These are phyloP conservation scores for Russula vinacea DNA, from an alignment of 768 basidiomycete species.

Conservation along the genomic window DNA sequence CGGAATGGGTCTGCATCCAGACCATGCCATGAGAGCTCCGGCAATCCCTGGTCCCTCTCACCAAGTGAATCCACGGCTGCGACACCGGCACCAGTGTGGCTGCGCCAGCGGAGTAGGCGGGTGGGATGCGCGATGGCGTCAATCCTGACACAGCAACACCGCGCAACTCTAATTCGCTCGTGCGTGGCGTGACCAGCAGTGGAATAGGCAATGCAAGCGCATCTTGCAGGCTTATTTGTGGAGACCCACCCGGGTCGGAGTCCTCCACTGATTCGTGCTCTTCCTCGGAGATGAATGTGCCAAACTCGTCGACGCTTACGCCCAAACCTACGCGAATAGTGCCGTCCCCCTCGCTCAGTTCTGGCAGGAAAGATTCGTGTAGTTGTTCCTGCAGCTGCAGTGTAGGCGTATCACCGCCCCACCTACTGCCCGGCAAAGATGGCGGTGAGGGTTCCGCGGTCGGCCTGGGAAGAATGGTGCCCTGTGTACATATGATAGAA, in stretches of 20 bases:
- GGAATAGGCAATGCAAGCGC: conserved; percentile 30
- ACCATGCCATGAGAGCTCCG: conserved; percentile 27
- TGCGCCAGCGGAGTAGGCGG: conserved; percentile 22
- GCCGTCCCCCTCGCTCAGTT: conserved; percentile 15
- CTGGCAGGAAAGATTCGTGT: conserved; percentile 19
- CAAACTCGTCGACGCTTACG: conserved; percentile 26
- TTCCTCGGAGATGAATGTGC: conserved; percentile 22
- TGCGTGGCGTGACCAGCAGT: conserved; percentile 22
- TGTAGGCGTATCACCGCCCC: not conserved
- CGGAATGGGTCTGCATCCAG: conserved; percentile 28
- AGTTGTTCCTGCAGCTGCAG: not conserved
- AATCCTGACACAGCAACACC: not conserved
- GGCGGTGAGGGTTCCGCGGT: conserved; percentile 25
- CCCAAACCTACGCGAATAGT: conserved; percentile 6
- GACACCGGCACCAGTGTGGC: not conserved
- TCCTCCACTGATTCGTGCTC: not conserved
- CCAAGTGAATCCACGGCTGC: not conserved
- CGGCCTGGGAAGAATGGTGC: not conserved
- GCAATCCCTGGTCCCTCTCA: conserved; percentile 7
- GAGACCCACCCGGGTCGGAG: not conserved
- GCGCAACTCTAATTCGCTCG: conserved; percentile 14
- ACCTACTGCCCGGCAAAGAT: conserved; percentile 9
- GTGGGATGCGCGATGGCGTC: conserved; percentile 9
- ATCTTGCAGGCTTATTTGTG: conserved; percentile 21
- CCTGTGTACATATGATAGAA: conserved; percentile 4